A percentile compares a stretch with the other conserved stretches of the same genome.
These are phyloP conservation scores for Rhodomyrtus tomentosa DNA, from an alignment of 345 rosid genomes.

Conservation along the genomic window DNA sequence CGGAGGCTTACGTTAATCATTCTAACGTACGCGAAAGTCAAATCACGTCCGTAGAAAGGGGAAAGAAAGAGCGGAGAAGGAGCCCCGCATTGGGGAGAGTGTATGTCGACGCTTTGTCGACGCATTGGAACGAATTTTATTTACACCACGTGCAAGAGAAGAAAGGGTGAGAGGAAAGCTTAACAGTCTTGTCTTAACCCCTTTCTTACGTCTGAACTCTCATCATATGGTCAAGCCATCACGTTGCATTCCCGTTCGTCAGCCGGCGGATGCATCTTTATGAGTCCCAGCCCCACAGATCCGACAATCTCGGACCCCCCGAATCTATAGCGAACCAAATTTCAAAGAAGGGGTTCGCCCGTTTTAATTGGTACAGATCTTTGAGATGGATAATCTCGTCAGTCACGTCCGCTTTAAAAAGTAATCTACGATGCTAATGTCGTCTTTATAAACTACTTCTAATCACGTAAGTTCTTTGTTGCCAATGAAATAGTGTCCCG, in stretches of 20 bases:
- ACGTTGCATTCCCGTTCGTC: neutral
- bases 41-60: neutral
- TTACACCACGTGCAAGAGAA: neutral
- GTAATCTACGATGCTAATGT: neutral
- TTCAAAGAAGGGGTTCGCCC: neutral
- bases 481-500: too few relatives aligned
- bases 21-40: neutral
- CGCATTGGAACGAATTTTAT: neutral
- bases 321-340: neutral
- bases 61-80: neutral
- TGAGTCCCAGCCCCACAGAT: neutral
- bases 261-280: neutral
- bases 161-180: neutral
- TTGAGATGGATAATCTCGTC: neutral
- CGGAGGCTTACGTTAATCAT: neutral
- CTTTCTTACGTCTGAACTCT: neutral
- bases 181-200: neutral
- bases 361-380: neutral
- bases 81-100: neutral
- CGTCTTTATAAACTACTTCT: neutral
- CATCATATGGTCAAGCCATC: neutral
- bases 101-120: neutral
- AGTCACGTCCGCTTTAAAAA: neutral
- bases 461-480: neutral
- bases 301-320: fast-evolving